A percentile compares a stretch with the other conserved stretches of the same genome.
Conservation (phyloP, 305 asterid genomes). For the Ruellia speciosa region DNA sequence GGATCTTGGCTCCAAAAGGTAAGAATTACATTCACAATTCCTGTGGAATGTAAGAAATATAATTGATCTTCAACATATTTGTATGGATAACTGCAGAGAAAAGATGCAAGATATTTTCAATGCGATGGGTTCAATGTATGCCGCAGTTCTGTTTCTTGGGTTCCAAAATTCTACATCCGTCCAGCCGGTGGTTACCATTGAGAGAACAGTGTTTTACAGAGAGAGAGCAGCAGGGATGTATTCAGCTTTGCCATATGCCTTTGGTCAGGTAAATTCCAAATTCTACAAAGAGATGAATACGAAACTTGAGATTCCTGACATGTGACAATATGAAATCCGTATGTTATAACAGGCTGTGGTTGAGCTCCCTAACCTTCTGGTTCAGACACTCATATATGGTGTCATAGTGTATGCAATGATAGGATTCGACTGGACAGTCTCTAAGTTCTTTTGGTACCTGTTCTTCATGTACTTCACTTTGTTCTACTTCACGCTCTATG, state of each 20-base stretch:
- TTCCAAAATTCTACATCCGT: slow-evolving; percentile 60
- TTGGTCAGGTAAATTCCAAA: slow-evolving; percentile 53
- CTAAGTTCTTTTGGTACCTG: slow-evolving; percentile 63
- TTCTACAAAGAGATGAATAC: neutral
- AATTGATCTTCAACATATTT: neutral
- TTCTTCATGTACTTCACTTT: slow-evolving; percentile 70
- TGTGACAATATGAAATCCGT: neutral
- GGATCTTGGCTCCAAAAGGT: slow-evolving; percentile 76
- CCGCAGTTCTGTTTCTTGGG: slow-evolving; percentile 65
- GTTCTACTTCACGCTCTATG: slow-evolving; percentile 68
- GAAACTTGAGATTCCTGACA: neutral
- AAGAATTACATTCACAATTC: slow-evolving; percentile 1
- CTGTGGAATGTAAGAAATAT: neutral
- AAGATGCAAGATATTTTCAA: slow-evolving; percentile 59
- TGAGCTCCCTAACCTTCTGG: slow-evolving; percentile 53
- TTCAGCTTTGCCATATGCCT: slow-evolving; percentile 82
- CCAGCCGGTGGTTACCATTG: slow-evolving; percentile 75
- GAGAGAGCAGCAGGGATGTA: slow-evolving; percentile 91
- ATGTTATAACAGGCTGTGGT: slow-evolving; percentile 41
- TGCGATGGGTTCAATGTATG: slow-evolving; percentile 89
- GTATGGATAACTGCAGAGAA: slow-evolving; percentile 32
- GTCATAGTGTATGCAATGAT: slow-evolving; percentile 66
- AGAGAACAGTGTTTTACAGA: slow-evolving; percentile 79
- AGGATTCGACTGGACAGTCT: slow-evolving; percentile 59
- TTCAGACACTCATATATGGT: slow-evolving; percentile 54